Evolutionary conservation across 257 asterid genomes (phyloP), one percentile per base, ranked within the genome.

Genomic region (Jacaranda copaia): DNA sequence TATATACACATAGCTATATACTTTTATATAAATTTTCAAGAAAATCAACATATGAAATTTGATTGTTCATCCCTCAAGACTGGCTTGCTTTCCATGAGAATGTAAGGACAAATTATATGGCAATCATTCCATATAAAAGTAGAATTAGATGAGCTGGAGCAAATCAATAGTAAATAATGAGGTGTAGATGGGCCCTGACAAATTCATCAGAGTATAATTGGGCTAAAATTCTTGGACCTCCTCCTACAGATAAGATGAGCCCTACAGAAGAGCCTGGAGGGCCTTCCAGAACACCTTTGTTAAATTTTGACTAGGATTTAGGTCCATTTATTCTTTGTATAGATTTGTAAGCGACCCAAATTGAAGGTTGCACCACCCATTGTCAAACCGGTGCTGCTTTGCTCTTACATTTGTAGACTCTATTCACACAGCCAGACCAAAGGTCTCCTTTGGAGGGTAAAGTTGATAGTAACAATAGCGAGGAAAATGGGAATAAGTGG

Each of bases 191-290:
- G 83, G 78, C 69, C 82, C 73, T 35, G 4, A 51, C 36, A 16
- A 61, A 51, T 11, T 14, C 15, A 40, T 43, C 32, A 61, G 15
- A 14, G 3, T 20, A 4, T 71, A 10, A 79, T 72, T 79, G 87
- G 82, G 80, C 80, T 72, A 0, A 43, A 72, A 25, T 1, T 35
- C 2, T 64, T 76, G 80, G 87, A 82, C 84, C 77, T 75, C 48
- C n/a, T 43, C 43, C 58, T n/a, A n/a, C n/a, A 60, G 80, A 60
- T 40, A 53, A 20, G 60, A 77, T 68, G 51, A 43, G 65, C 79
- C 79, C 80, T 75, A 81, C 63, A 5, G 32, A 62, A 75, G 75
- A 75, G 74, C 76, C 75, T 81, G 82, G 58, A 53, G 40, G 55
- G 45, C 53, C 8, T 66, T 58, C 9, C 68, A 4, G 49, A 39